phyloP scores from a whole-genome alignment of 495 filamentous ascomycete species.

The Filosporella fistucella region DNA sequence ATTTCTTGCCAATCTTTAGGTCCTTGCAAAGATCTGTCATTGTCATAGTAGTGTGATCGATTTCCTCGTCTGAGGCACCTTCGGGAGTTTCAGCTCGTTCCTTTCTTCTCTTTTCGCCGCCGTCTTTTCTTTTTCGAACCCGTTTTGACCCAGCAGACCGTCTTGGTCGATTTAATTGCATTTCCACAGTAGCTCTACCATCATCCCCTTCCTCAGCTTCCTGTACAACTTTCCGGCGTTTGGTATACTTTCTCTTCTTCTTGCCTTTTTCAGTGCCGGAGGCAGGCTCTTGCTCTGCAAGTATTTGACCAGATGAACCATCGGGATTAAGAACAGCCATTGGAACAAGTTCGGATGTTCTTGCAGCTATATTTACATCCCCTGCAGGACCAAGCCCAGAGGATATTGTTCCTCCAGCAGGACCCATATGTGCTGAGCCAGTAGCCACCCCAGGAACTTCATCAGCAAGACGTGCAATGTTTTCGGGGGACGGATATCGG shows the following conservation, averaged over 20 bases:
- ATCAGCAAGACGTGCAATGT: neutral
- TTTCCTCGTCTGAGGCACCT: constrained; percentile 65
- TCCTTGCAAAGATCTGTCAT: constrained; percentile 84
- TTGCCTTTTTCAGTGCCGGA: constrained; percentile 12
- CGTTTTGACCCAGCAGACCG: neutral
- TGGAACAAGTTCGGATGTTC: constrained; percentile 12
- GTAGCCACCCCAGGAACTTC: neutral
- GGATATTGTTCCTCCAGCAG: constrained; percentile 3
- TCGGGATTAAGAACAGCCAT: constrained; percentile 21
- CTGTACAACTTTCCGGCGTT: constrained; percentile 19
- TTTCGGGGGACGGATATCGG: constrained; percentile 12
- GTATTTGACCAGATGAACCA: constrained; percentile 20
- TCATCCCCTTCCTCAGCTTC: constrained; percentile 13
- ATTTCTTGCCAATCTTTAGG: constrained; percentile 72
- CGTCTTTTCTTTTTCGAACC: constrained; percentile 23
- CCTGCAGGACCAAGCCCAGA: constrained; percentile 6
- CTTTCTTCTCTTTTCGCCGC: constrained; percentile 17
- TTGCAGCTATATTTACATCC: constrained; percentile 1
- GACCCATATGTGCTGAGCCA: constrained; percentile 3
- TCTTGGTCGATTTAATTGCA: constrained; percentile 11
- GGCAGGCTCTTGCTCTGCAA: constrained; percentile 15
- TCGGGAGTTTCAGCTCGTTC: constrained; percentile 64
- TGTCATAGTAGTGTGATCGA: constrained; percentile 63
- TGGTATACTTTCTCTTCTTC: constrained; percentile 18
- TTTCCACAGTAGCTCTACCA: constrained; percentile 15